Percentiles rank a stretch among this genome's conserved stretches.
These are phyloP conservation scores for Postia placenta DNA, from an alignment of 768 basidiomycete species.

Conservation along the genomic window DNA sequence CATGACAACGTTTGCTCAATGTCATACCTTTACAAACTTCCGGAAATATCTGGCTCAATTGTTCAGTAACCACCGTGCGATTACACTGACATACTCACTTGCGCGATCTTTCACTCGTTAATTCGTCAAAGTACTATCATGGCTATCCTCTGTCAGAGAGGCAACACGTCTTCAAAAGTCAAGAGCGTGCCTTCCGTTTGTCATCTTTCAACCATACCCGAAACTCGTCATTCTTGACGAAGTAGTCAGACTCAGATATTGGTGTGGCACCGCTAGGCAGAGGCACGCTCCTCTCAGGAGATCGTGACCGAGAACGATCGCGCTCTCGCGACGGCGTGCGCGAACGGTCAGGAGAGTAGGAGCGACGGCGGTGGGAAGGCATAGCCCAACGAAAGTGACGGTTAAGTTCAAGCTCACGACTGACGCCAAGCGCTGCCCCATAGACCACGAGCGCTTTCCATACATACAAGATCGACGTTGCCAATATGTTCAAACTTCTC, in stretches of 20 bases:
- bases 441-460: too few relatives aligned
- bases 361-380: conserved; percentile 23
- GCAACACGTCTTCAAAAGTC: background rate
- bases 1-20: too few relatives aligned
- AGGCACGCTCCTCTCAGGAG: conserved; percentile 35
- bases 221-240: conserved; percentile 84
- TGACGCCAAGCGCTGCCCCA: background rate
- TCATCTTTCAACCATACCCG: conserved; percentile 80
- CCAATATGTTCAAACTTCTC: too few relatives aligned
- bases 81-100: conserved; percentile 38
- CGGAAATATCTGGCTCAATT: conserved; percentile 67
- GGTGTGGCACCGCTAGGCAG: conserved; percentile 53
- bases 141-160: background rate
- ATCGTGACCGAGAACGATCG: conserved; percentile 31
- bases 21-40: conserved; percentile 77
- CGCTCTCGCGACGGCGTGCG: conserved; percentile 14
- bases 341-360: conserved; percentile 17
- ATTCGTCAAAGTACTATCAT: conserved; percentile 75
- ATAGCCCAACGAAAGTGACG: too few relatives aligned
- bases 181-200: conserved; percentile 44
- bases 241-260: conserved; percentile 84
- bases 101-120: conserved; percentile 76
- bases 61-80: conserved; percentile 25
- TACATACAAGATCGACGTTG: too few relatives aligned
- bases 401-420: too few relatives aligned